Evolutionary conservation across 2,329 filamentous ascomycete species (phyloP).

Genomic region (Proliferodiscus dingleyae): DNA sequence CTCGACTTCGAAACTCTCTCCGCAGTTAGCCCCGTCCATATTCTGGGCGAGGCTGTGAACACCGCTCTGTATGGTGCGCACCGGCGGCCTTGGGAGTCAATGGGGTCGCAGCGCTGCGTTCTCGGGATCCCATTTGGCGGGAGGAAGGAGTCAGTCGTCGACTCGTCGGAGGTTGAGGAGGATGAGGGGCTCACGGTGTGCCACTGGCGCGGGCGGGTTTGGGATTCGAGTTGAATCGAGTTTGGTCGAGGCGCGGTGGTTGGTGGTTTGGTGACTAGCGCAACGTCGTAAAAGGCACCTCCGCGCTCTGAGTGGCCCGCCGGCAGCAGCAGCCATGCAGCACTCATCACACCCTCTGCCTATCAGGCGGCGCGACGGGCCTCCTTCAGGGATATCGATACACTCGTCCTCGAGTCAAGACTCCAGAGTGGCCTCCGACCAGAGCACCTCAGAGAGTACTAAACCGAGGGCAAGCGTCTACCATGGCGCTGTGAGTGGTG

Average conservation of each 20-base stretch:
- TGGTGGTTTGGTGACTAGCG: too few relatives aligned
- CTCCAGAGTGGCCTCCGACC: conserved; percentile 2
- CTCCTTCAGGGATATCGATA: background rate
- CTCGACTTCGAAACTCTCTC: too few relatives aligned
- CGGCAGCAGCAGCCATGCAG: conserved; percentile 16
- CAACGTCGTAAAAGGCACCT: conserved; percentile 10
- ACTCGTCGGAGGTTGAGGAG: background rate
- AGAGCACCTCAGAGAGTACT: conserved; percentile 10
- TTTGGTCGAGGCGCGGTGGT: too few relatives aligned
- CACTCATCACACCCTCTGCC: conserved; percentile 19
- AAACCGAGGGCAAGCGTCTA: conserved; percentile 23
- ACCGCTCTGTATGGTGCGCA: background rate
- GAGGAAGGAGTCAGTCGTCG: background rate
- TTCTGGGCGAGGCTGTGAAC: conserved; percentile 8
- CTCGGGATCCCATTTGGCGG: conserved; percentile 6
- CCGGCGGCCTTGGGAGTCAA: background rate
- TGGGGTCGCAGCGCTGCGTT: conserved; percentile 3
- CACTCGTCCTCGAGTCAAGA: conserved; percentile 8
- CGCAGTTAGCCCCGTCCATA: background rate
- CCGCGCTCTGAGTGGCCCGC: conserved; percentile 8
- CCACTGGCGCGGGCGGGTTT: too few relatives aligned
- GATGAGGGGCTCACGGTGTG: background rate
- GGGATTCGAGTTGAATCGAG: too few relatives aligned
- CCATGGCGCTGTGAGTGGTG: conserved; percentile 26
- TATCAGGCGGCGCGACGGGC: conserved; percentile 11